These are phyloP conservation scores for Rhododendron simsii DNA, from an alignment of 148 eudicot species.

Conservation along the genomic window DNA sequence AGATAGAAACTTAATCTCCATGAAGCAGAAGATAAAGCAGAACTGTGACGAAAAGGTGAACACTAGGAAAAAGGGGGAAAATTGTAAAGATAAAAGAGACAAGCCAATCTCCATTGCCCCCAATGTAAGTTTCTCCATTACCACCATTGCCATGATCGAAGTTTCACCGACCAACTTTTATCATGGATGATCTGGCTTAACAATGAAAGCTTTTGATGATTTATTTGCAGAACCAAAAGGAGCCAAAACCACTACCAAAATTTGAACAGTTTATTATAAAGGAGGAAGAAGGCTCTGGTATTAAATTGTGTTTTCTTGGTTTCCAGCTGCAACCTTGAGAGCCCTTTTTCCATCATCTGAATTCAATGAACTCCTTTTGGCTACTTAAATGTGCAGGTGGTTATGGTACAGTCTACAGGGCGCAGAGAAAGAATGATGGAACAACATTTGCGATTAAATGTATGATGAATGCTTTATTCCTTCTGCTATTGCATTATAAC, in stretches of 20 bases:
- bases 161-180: not conserved
- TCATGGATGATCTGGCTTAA: conserved; percentile 3
- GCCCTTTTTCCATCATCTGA: not conserved
- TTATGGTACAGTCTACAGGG: conserved; percentile 95
- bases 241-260: conserved; percentile 46
- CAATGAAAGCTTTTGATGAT: conserved; percentile 6
- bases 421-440: conserved; percentile 73
- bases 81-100: conserved; percentile 31
- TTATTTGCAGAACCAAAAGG: conserved; percentile 37
- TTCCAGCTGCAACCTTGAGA: not conserved
- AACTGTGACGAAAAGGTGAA: conserved; percentile 16
- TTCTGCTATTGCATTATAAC: not conserved
- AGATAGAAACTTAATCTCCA: conserved; percentile 20
- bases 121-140: conserved; percentile 30
- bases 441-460: conserved; percentile 84
- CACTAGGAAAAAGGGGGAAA: conserved; percentile 31
- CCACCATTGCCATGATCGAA: not conserved
- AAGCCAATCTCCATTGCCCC: conserved; percentile 17
- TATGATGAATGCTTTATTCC: conserved; percentile 19
- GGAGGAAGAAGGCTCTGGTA: conserved; percentile 99
- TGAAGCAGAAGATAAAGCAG: conserved; percentile 36
- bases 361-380: not conserved
- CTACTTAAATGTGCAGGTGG: conserved; percentile 63
- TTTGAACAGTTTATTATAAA: conserved; percentile 66
- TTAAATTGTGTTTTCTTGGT: conserved; percentile 1